phyloP scores from a whole-genome alignment of 169 alveolate species.

The Theileria parva region DNA sequence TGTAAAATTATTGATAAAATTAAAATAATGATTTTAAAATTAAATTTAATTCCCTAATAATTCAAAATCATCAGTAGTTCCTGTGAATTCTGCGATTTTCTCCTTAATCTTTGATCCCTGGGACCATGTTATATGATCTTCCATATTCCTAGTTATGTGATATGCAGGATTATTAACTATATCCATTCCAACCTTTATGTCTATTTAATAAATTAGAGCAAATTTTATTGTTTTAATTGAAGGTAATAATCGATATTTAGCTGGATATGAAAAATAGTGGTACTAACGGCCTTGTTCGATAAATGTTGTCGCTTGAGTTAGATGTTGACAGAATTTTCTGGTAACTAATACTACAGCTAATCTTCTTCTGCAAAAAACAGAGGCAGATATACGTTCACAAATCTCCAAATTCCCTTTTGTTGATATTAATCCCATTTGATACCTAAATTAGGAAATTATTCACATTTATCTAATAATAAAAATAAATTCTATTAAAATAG shows the following conservation, averaged over 20 bases:
- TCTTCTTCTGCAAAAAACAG: constrained; percentile 96
- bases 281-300: constrained; percentile 94
- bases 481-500: no score
- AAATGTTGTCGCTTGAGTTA: constrained; percentile 91
- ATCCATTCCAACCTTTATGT: constrained; percentile 92
- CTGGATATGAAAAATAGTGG: neutral
- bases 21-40: no score
- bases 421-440: constrained; percentile 92
- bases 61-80: constrained; percentile 73
- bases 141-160: constrained; percentile 93
- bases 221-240: neutral
- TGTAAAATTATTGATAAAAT: neutral
- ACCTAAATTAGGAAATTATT: constrained; percentile 38
- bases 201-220: neutral
- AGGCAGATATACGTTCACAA: constrained; percentile 90
- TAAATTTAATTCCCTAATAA: constrained; percentile 68
- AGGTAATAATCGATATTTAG: neutral
- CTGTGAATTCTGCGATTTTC: constrained; percentile 66
- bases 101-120: constrained; percentile 88
- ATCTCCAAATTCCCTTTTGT: constrained; percentile 85
- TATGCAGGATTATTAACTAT: constrained; percentile 93
- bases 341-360: constrained; percentile 92
- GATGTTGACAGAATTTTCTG: constrained; percentile 90
- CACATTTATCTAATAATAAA: neutral
- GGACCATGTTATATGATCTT: constrained; percentile 97